Base-by-base conservation (phyloP, 163 green algal species). In the Chloromonas sp. region DNA sequence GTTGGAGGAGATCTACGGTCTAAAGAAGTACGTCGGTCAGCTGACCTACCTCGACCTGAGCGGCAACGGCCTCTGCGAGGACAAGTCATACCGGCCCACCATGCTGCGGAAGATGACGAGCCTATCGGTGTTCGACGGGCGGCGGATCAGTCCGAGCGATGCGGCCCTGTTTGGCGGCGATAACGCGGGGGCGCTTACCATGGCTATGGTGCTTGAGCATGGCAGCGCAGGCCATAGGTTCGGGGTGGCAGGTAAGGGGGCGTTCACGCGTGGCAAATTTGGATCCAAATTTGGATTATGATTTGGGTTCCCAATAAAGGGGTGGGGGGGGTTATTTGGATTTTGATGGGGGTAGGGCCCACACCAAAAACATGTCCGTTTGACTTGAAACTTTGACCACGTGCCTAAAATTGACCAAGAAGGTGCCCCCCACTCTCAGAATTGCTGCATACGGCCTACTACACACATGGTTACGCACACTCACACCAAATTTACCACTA, bases 1-100 rank as follows among this genome's bases (percentile, higher is more conserved):
- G 59, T 82, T 91, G 14, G 90, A 95, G 82, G 90, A 95, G 79
- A 78, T 95, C 83, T 93, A 93, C 85, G 84, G 91, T 36, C 83
- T 95, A 58, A 88, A 90, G 78, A 94, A 94, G 87, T 93, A 94
- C 86, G 83, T 85, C 14, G 86, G 87, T 0, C 82, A 90, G 71
- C 84, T 95, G 13, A 85, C 82, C 58, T 81, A 81, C n/a, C 83
- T 95, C 13, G 86, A 92, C 85, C 84, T 95, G 82, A 84, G 78
- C n/a, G 85, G 86, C 87, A 94, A 93, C 83, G 82, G 90, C 59
- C 83, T 94, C 36, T 90, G 84, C 61, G 70, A 87, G 1, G 86
- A 92, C 87, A 94, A 94, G 83, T 89, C 89, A 2, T 95, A 95
- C 89, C 62, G 70, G 3, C 83, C 84, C 15, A 88, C 86, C 71